Evolutionary conservation across 2,329 filamentous ascomycete species (phyloP).

Genomic region (Apiospora marii): DNA sequence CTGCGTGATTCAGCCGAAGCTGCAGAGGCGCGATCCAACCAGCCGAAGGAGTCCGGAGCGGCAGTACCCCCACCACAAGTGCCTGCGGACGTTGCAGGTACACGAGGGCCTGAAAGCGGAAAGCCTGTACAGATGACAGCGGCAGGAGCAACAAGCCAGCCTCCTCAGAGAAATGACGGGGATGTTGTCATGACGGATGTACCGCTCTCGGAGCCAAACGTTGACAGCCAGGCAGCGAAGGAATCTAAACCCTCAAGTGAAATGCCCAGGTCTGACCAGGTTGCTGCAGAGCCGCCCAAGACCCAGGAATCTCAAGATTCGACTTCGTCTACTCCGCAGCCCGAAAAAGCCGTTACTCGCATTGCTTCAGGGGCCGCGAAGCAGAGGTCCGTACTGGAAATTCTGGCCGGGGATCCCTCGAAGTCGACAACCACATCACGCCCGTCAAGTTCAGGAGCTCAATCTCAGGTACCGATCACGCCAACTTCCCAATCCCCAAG

Average conservation of each 20-base stretch:
- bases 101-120: not conserved
- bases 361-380: conserved; percentile 36
- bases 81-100: not conserved
- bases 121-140: not conserved
- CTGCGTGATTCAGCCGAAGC: conserved; percentile 27
- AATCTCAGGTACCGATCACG: conserved; percentile 36
- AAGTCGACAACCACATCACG: conserved; percentile 22
- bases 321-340: not conserved
- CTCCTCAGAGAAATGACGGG: not conserved
- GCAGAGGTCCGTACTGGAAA: conserved; percentile 44
- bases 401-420: conserved; percentile 35
- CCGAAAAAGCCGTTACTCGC: conserved; percentile 23
- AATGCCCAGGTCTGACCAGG: not conserved
- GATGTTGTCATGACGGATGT: conserved; percentile 18
- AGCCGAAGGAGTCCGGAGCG: not conserved
- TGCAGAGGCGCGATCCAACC: conserved; percentile 4
- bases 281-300: conserved; percentile 4
- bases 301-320: not conserved
- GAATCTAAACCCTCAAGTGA: not conserved
- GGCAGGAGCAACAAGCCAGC: not conserved
- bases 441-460: conserved; percentile 30
- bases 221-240: not conserved
- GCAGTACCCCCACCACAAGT: not conserved
- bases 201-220: not conserved
- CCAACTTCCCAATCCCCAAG: conserved; percentile 41